Conservation (phyloP, 2,329 filamentous ascomycete species). For the Drechslerella stenobrocha region DNA sequence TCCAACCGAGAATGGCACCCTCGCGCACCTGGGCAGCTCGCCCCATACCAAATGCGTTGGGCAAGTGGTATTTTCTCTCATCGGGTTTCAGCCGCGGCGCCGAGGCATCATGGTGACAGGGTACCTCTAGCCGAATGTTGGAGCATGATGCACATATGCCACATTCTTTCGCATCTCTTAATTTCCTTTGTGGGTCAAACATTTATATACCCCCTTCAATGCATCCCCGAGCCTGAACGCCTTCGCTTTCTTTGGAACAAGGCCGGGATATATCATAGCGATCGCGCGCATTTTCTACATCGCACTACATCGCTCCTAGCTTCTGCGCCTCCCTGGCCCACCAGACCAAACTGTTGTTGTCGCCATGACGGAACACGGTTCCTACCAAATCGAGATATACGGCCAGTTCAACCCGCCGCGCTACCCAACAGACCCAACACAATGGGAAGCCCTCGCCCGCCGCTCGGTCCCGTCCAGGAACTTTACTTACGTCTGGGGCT, state of each 20-base stretch:
- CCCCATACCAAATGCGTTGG: conserved; percentile 20
- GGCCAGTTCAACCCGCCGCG: conserved; percentile 44
- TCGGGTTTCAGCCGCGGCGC: conserved; percentile 45
- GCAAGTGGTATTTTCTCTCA: conserved; percentile 22
- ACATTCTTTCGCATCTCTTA: neutral
- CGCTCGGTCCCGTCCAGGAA: conserved; percentile 37
- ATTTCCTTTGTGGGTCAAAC: neutral
- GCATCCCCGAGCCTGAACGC: neutral
- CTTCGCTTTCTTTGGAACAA: neutral
- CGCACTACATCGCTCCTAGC: no score
- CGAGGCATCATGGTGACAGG: conserved; percentile 25
- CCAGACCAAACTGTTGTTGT: conserved; percentile 2
- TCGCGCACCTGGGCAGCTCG: no score
- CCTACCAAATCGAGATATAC: conserved; percentile 44
- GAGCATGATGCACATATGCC: conserved; percentile 24
- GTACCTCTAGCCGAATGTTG: conserved; percentile 22
- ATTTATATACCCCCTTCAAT: neutral
- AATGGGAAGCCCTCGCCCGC: conserved; percentile 42
- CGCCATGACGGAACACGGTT: conserved; percentile 38
- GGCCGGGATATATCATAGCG: neutral
- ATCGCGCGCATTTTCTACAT: neutral
- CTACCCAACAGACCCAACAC: conserved; percentile 40
- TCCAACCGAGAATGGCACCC: neutral
- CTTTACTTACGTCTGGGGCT: conserved; percentile 45
- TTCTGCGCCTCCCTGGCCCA: conserved; percentile 3